Conservation (phyloP, 2,329 filamentous ascomycete genomes). For the Apiospora arundinis region DNA sequence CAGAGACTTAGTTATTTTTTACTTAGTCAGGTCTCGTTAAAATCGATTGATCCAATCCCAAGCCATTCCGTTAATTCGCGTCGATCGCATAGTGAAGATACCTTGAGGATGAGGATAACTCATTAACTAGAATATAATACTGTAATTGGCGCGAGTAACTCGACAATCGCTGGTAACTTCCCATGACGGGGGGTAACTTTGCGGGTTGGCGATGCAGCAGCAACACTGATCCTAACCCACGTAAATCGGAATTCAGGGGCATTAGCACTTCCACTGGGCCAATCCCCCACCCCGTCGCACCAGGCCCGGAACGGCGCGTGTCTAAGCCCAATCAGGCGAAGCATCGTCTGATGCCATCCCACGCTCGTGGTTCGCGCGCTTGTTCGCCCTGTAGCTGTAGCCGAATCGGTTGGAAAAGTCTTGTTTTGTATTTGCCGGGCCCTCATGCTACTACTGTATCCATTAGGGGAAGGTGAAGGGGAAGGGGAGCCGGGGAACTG, state of each 20-base stretch:
- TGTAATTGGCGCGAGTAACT: background rate
- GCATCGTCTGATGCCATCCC: background rate
- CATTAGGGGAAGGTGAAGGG: background rate
- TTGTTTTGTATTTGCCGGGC: background rate
- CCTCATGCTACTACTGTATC: no score
- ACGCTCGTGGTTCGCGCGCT: background rate
- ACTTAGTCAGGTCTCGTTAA: no score
- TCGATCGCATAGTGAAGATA: no score
- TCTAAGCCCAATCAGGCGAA: background rate
- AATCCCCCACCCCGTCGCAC: conserved; percentile 4
- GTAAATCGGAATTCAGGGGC: background rate
- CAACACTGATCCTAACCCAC: background rate
- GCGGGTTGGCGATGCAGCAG: background rate
- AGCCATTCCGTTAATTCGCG: no score
- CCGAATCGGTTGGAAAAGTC: background rate
- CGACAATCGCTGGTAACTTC: no score
- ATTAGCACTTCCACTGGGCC: background rate
- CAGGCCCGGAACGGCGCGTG: background rate
- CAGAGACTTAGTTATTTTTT: background rate
- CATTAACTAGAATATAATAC: background rate
- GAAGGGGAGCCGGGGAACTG: background rate
- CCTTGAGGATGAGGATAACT: no score
- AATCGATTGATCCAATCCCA: no score
- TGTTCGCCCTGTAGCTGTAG: background rate
- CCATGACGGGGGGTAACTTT: background rate